These are phyloP conservation scores for Melanomma pulvis-pyrius DNA, from an alignment of 495 filamentous ascomycete genomes.

Conservation along the genomic window DNA sequence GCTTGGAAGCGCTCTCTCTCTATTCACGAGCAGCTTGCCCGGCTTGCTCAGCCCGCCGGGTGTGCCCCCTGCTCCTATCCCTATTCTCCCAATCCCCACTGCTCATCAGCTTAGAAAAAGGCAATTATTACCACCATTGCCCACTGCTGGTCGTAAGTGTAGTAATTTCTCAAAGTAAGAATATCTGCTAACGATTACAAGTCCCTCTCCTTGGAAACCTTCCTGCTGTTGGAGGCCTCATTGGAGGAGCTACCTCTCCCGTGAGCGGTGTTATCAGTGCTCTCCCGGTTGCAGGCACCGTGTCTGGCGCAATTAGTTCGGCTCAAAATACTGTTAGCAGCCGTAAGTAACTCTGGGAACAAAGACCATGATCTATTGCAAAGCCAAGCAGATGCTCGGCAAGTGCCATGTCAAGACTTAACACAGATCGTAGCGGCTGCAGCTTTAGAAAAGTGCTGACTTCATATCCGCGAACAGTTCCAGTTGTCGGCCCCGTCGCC, in stretches of 20 bases:
- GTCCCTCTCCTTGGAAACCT: neutral
- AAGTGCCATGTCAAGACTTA: no score
- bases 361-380: no score
- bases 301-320: slow-evolving; percentile 4
- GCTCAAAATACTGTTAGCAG: neutral
- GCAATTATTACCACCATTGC: no score
- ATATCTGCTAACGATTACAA: neutral
- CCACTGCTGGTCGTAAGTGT: neutral
- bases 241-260: slow-evolving; percentile 3
- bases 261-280: slow-evolving; percentile 9
- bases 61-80: no score
- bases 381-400: no score
- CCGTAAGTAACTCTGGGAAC: no score
- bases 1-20: no score
- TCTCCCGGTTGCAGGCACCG: neutral
- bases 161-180: neutral
- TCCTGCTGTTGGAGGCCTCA: neutral
- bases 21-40: no score
- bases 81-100: no score
- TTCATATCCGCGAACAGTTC: neutral
- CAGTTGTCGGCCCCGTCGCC: slow-evolving; percentile 1
- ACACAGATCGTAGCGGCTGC: no score
- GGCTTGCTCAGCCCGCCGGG: no score
- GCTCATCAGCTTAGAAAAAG: no score
- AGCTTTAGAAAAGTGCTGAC: neutral